Conservation (phyloP, 2,329 filamentous ascomycete species). For the Colletotrichum tropicale region DNA sequence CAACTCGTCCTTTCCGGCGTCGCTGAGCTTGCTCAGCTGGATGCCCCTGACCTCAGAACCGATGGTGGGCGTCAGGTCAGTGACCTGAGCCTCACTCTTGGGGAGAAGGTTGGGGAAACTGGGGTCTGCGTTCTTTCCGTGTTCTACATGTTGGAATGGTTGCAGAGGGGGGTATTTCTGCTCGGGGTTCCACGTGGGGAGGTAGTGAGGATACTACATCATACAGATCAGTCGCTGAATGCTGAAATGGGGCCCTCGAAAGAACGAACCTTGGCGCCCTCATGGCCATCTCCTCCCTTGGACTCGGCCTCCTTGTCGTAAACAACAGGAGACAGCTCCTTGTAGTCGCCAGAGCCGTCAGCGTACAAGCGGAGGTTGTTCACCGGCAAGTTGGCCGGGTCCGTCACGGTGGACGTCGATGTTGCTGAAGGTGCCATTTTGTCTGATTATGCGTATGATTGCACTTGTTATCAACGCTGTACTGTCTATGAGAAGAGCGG, state of each 20-base stretch:
- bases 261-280: conserved; percentile 22
- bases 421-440: conserved; percentile 39
- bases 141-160: conserved; percentile 68
- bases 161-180: conserved; percentile 63
- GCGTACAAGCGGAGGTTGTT: conserved; percentile 39
- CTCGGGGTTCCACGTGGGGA: conserved; percentile 64
- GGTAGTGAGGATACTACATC: conserved; percentile 46
- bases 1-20: conserved; percentile 69
- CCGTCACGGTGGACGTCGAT: conserved; percentile 30
- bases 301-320: conserved; percentile 31
- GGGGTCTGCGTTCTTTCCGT: conserved; percentile 68
- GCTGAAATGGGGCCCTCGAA: neutral
- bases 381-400: conserved; percentile 17
- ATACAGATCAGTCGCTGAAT: neutral
- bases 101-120: conserved; percentile 65
- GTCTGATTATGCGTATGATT: neutral
- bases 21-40: conserved; percentile 66
- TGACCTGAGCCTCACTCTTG: conserved; percentile 43
- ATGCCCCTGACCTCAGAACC: conserved; percentile 68
- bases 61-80: conserved; percentile 66
- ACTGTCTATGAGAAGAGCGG: too few species aligned
- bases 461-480: neutral
- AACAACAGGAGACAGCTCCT: conserved; percentile 28
- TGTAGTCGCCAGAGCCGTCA: conserved; percentile 28
- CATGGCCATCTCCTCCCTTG: conserved; percentile 23